Evolutionary conservation across 2,329 filamentous ascomycete genomes (phyloP).

Genomic region (Fusarium sacchari): DNA sequence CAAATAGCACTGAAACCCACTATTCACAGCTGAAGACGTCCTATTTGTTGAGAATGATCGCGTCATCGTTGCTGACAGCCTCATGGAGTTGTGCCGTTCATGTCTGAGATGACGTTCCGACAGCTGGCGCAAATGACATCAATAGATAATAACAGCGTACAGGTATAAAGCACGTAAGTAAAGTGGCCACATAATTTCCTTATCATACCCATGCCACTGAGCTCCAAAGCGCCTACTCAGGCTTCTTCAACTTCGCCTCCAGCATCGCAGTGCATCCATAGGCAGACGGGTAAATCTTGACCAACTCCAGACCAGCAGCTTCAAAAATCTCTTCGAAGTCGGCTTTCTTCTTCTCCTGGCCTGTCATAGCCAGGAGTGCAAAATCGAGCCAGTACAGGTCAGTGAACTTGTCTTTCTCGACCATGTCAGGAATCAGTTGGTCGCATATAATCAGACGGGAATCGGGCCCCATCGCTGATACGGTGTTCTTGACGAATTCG

Average conservation of each 20-base stretch:
- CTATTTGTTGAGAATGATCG: not conserved
- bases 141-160: no score
- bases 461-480: conserved; percentile 46
- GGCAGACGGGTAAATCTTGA: conserved; percentile 46
- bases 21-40: accelerated
- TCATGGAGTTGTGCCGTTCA: not conserved
- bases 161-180: not conserved
- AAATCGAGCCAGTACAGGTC: conserved; percentile 49
- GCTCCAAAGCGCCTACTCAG: not conserved
- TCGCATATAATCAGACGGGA: conserved; percentile 50
- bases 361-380: conserved; percentile 45
- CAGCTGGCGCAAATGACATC: not conserved
- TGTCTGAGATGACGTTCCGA: not conserved
- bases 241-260: conserved; percentile 43
- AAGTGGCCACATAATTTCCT: not conserved
- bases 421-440: conserved; percentile 48
- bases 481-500: conserved; percentile 46
- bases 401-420: conserved; percentile 38
- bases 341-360: conserved; percentile 47
- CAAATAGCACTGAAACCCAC: no score
- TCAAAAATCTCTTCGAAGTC: conserved; percentile 48
- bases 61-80: not conserved
- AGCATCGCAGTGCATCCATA: conserved; percentile 48
- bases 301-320: conserved; percentile 45
- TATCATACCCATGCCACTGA: no score